phyloP scores from a whole-genome alignment of 2,329 filamentous ascomycete species.

The Aureobasidium sp. region DNA sequence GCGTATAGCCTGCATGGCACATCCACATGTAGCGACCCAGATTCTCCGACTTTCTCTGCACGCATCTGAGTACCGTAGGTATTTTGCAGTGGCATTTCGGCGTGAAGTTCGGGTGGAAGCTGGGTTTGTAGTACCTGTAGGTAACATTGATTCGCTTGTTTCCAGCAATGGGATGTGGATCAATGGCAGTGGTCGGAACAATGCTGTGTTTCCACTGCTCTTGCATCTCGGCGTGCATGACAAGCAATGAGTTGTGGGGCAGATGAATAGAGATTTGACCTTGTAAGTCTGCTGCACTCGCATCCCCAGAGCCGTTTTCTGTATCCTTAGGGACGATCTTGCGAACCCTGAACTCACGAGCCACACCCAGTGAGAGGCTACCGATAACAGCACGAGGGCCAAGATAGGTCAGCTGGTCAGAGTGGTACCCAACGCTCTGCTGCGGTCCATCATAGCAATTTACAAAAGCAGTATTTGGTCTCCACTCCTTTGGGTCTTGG shows the following conservation, averaged over 20 bases:
- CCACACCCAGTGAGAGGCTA: constrained; percentile 80
- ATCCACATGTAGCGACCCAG: constrained; percentile 86
- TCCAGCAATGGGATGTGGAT: constrained; percentile 74
- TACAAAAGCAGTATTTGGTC: constrained; percentile 83
- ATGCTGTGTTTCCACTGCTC: constrained; percentile 94
- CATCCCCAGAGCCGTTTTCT: constrained; percentile 34
- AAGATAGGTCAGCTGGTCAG: constrained; percentile 86
- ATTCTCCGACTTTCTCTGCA: constrained; percentile 68
- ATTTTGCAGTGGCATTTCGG: constrained; percentile 70
- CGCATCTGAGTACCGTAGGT: constrained; percentile 63
- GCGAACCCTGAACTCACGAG: constrained; percentile 86
- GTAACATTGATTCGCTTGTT: constrained; percentile 87
- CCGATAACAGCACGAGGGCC: constrained; percentile 84
- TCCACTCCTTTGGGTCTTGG: constrained; percentile 67
- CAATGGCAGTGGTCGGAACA: constrained; percentile 63
- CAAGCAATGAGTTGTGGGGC: constrained; percentile 83
- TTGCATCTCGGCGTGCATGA: constrained; percentile 98
- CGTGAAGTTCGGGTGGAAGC: constrained; percentile 67
- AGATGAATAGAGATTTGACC: constrained; percentile 90
- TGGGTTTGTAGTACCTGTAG: constrained; percentile 75
- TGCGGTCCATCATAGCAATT: constrained; percentile 83
- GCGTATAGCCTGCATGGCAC: constrained; percentile 70
- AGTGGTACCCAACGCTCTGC: constrained; percentile 84
- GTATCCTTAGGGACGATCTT: constrained; percentile 56
- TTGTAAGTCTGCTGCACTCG: constrained; percentile 49